Evolutionary conservation across 2,329 filamentous ascomycete species (phyloP).

Genomic region (Alternaria arborescens): DNA sequence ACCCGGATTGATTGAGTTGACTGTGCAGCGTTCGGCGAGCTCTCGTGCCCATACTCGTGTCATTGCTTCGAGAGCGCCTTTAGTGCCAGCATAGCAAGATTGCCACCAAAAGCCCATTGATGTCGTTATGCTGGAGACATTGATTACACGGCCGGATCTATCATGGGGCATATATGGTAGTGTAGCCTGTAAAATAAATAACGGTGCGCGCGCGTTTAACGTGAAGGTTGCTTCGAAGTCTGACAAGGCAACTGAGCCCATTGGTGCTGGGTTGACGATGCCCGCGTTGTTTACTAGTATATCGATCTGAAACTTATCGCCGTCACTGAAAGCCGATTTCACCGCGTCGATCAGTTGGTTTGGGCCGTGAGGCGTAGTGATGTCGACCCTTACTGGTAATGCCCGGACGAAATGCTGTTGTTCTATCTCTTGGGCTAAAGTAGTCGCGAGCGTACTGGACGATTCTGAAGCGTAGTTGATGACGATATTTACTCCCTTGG

Average conservation of each 20-base stretch:
- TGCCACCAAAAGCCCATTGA: slow-evolving; percentile 64
- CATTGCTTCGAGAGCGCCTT: slow-evolving; percentile 71
- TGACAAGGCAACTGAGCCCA: background rate
- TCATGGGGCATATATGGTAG: slow-evolving; percentile 72
- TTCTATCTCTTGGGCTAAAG: background rate
- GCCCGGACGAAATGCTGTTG: background rate
- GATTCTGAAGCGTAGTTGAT: slow-evolving; percentile 73
- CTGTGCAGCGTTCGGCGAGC: slow-evolving; percentile 65
- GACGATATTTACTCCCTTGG: slow-evolving; percentile 72
- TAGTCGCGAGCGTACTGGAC: slow-evolving; percentile 57
- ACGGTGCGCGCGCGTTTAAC: slow-evolving; percentile 54
- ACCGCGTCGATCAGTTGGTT: background rate
- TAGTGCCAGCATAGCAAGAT: slow-evolving; percentile 68
- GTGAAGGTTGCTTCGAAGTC: slow-evolving; percentile 67
- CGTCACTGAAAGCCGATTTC: background rate
- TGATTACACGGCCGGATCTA: slow-evolving; percentile 68
- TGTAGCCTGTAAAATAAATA: slow-evolving; percentile 76
- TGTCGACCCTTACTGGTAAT: background rate
- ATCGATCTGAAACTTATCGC: background rate
- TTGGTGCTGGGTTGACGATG: background rate
- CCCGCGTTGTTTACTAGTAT: slow-evolving; percentile 1
- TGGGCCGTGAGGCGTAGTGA: background rate
- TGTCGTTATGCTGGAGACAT: slow-evolving; percentile 64
- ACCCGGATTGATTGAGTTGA: slow-evolving; percentile 69
- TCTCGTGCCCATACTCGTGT: slow-evolving; percentile 70